Evolutionary conservation across 805 yeast genomes (phyloP), one percentile per base, ranked within the genome.

Genomic region (Wickerhamiella dianesei): DNA sequence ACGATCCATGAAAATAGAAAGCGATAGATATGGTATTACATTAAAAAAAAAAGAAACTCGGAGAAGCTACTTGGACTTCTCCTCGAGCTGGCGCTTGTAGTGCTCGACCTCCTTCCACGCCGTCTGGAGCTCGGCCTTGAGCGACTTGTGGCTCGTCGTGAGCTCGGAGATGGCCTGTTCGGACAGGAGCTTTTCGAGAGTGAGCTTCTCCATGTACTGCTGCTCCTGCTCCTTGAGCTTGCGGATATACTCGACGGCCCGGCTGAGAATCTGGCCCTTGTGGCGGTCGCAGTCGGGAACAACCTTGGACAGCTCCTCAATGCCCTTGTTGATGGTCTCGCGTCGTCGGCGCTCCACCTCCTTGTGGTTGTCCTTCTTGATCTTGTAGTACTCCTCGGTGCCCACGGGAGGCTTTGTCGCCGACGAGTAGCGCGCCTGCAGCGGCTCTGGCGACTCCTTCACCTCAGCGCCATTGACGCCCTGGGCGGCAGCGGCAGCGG

Each of bases 41-140:
- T 25, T 25, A 25, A 25, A 25, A 25, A 25, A 6, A 25, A n/a
- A n/a, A n/a, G n/a, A n/a, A n/a, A n/a, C n/a, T n/a, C n/a, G n/a
- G n/a, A n/a, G n/a, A n/a, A n/a, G n/a, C 32, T 25, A 25, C 32
- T 25, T 25, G 6, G 32, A 25, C 32, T 25, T 25, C 32, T 25
- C 32, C 32, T 25, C 32, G 12, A 25, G 32, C 49, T 53, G 60
- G 22, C 54, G 52, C 60, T 87, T 83, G 79, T 87, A 81, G 51
- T 75, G 80, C 61, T 89, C 96, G 48, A 83, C 79, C 61, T 88
- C 96, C 55, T 94, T 74, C 71, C 89, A 89, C 14, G 96, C 94
- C 60, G 85, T 79, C 56, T 85, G 94, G 57, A 89, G 74, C 66
- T 88, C 96, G 46, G 73, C 74, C 67, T 86, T 87, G 62, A 89